A percentile compares a stretch with the other conserved stretches of the same genome.
These are phyloP conservation scores for Stephania yunnanensis DNA, from an alignment of 164 flowering plant species.

Conservation along the genomic window DNA sequence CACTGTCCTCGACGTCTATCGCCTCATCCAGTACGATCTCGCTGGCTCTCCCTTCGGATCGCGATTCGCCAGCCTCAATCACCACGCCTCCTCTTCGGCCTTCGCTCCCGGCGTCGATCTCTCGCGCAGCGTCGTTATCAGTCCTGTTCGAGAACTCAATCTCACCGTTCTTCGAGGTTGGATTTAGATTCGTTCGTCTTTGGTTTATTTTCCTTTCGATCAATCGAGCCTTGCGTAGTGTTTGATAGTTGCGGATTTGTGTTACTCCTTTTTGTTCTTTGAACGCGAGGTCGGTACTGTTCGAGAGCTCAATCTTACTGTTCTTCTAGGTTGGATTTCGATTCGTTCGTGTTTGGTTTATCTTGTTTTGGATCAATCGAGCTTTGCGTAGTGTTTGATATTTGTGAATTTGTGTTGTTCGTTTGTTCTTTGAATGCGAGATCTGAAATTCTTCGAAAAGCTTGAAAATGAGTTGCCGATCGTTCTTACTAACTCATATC, in stretches of 20 bases:
- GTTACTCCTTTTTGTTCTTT: neutral
- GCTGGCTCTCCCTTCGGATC: slow-evolving; percentile 92
- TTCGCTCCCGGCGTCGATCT: slow-evolving; percentile 62
- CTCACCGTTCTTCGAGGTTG: slow-evolving; percentile 59
- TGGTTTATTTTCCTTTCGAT: neutral
- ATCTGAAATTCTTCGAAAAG: neutral
- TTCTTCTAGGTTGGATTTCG: too few species aligned
- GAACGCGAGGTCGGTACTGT: too few species aligned
- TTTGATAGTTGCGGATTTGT: neutral
- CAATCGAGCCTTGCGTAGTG: neutral
- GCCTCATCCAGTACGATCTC: slow-evolving; percentile 92
- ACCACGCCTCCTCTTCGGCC: slow-evolving; percentile 70
- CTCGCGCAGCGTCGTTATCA: slow-evolving; percentile 68
- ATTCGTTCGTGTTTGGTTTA: too few species aligned
- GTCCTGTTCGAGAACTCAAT: slow-evolving; percentile 65
- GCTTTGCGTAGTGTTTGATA: too few species aligned
- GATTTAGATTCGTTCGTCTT: neutral
- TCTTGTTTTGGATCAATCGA: too few species aligned
- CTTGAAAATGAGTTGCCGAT: too few species aligned
- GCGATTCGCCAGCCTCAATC: slow-evolving; percentile 71
- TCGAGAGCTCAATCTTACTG: too few species aligned
- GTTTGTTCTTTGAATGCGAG: neutral
- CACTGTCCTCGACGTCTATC: slow-evolving; percentile 89
- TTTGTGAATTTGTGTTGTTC: too few species aligned
- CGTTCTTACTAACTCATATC: too few species aligned